Base-by-base conservation (phyloP, 352 stramenopile genomes). In the Pythium guiyangense region DNA sequence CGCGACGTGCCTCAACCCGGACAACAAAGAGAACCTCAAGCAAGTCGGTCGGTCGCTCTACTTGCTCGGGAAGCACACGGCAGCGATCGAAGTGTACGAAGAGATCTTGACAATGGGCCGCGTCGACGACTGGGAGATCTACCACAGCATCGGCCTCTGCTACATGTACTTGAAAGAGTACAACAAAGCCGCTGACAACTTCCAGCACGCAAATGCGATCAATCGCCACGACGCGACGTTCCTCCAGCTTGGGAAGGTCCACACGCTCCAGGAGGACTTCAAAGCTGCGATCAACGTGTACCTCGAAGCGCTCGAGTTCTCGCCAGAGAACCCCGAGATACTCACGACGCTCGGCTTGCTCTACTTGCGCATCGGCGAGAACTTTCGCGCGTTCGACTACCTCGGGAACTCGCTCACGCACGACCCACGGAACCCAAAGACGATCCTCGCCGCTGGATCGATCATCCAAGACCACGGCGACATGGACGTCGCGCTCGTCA, bases 401-500 rank as follows among this genome's bases (percentile, higher is more conserved):
- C 71, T 98, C n/a, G 91, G 91, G 8, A 97, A 97, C 64, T 92
- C 86, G 22, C 79, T 98, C 44, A 96, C 88, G 9, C 87, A 97
- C 67, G 92, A 98, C 57, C 84, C 89, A 11, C 71, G 83, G 12
- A 94, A 97, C 68, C 66, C 88, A 14, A 97, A 97, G 79, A 92
- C 83, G 12, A 97, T 97, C 62, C 76, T 97, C 12, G 92, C 90
- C 2, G 91, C 91, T 9, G 89, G 88, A 2, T 96, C 86, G 29
- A 96, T 97, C 59, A 98, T 98, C 56, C 90, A 98, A 64, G 90
- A 98, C 71, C 84, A 97, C 54, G 71, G 88, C 12, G 92, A 97
- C 54, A 96, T 96, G 86, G 90, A 98, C 63, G 92, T 98, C 40
- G 92, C 90, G 42, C 79, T 98, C 18, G 84, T 97, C 49, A 98